A percentile compares a stretch with the other conserved stretches of the same genome.
Conservation (phyloP, 352 stramenopile genomes). For the Phytophthora cactorum region DNA sequence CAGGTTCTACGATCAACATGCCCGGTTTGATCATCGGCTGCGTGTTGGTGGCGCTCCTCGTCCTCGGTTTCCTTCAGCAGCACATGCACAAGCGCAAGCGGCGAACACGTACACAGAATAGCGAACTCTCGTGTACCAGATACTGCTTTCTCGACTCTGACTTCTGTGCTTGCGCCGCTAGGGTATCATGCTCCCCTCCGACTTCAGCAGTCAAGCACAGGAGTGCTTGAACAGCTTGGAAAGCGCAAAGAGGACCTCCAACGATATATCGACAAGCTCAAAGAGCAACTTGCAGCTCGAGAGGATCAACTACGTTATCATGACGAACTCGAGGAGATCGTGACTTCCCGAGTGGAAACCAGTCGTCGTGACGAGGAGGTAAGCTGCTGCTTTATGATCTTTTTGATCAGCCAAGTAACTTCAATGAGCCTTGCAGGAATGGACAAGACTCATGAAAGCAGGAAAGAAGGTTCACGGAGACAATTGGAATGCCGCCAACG, state of each 20-base stretch:
- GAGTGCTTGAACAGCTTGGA: constrained; percentile 56
- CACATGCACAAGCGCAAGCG: constrained; percentile 38
- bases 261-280: constrained; percentile 62
- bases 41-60: constrained; percentile 42
- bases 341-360: constrained; percentile 62
- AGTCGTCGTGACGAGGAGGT: constrained; percentile 57
- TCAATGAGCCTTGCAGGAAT: constrained; percentile 47
- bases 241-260: constrained; percentile 68
- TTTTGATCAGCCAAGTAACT: constrained; percentile 7
- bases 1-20: constrained; percentile 32
- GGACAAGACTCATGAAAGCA: constrained; percentile 67
- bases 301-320: constrained; percentile 69
- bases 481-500: constrained; percentile 50
- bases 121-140: no score
- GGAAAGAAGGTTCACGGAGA: constrained; percentile 69
- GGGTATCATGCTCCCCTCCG: constrained; percentile 55
- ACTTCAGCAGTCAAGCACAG: constrained; percentile 33
- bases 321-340: constrained; percentile 69
- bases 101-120: constrained; percentile 27
- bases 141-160: background rate
- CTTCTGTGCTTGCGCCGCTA: constrained; percentile 13
- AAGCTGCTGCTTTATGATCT: background rate
- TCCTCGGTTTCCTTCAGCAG: constrained; percentile 48
- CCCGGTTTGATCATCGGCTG: constrained; percentile 51
- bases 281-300: constrained; percentile 49